Evolutionary conservation across 169 alveolate genomes (phyloP).

Genomic region (Eimeria zaria): DNA sequence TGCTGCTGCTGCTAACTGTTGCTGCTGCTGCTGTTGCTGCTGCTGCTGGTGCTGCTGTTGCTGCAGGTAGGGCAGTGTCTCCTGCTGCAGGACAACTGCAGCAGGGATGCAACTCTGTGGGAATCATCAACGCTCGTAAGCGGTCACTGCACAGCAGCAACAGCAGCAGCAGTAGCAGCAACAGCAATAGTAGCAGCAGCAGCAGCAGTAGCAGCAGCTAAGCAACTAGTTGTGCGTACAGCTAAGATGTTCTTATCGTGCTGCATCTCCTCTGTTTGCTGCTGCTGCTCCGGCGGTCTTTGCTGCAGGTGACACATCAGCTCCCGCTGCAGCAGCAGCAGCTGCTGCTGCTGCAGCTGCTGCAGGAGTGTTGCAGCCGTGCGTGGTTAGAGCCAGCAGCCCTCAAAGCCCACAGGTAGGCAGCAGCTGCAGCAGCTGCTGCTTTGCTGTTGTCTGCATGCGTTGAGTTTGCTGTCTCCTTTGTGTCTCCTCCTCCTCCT

Average conservation of each 20-base stretch:
- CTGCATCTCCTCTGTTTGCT: neutral
- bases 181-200: neutral
- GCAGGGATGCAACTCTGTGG: neutral
- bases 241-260: neutral
- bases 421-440: too few species aligned
- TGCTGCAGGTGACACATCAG: neutral
- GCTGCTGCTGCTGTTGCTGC: neutral
- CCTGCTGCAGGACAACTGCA: neutral
- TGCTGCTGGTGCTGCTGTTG: constrained; percentile 3
- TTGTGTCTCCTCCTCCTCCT: neutral
- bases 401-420: neutral
- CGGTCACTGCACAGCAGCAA: neutral
- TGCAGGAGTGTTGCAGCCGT: constrained; percentile 6
- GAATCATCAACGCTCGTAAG: neutral
- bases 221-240: neutral
- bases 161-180: neutral
- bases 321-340: constrained; percentile 32
- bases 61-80: neutral
- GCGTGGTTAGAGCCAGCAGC: neutral
- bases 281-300: neutral
- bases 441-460: too few species aligned
- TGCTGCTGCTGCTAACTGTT: neutral
- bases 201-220: neutral
- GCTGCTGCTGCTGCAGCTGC: constrained; percentile 6
- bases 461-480: too few species aligned